Conservation (phyloP, 1,284 basidiomycete genomes). For the Ganoderma lucidum region DNA sequence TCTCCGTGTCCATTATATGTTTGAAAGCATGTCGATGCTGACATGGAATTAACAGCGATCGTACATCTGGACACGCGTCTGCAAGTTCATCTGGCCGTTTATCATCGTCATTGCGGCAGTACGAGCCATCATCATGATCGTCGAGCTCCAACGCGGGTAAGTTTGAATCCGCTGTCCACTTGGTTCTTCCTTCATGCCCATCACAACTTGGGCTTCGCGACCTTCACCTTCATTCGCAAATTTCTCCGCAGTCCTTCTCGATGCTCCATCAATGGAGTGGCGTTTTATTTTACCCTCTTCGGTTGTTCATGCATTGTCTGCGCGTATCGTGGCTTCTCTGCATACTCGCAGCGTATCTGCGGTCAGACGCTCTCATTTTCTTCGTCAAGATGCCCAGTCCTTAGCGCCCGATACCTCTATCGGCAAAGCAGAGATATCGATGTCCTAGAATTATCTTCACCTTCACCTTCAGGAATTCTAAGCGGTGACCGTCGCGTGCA, state of each 20-base stretch:
- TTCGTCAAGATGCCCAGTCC: neutral
- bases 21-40: neutral
- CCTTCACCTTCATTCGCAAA: constrained; percentile 18
- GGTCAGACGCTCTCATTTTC: neutral
- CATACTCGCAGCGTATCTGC: neutral
- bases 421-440: neutral
- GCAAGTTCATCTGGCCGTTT: constrained; percentile 79
- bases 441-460: neutral
- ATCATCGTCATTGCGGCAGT: constrained; percentile 71
- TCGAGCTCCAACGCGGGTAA: constrained; percentile 74
- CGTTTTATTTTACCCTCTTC: neutral
- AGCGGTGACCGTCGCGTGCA: neutral
- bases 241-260: constrained; percentile 13
- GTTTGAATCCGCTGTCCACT: constrained; percentile 34
- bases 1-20: neutral
- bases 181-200: constrained; percentile 5
- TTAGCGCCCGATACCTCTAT: neutral
- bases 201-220: constrained; percentile 21
- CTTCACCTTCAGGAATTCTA: neutral
- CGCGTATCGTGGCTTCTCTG: neutral
- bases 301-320: neutral
- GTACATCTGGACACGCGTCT: constrained; percentile 75
- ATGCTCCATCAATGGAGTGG: neutral
- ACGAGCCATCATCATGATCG: constrained; percentile 79
- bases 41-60: constrained; percentile 56